These are phyloP conservation scores for Ascochyta fabae DNA, from an alignment of 2,329 filamentous ascomycete species.

Conservation along the genomic window DNA sequence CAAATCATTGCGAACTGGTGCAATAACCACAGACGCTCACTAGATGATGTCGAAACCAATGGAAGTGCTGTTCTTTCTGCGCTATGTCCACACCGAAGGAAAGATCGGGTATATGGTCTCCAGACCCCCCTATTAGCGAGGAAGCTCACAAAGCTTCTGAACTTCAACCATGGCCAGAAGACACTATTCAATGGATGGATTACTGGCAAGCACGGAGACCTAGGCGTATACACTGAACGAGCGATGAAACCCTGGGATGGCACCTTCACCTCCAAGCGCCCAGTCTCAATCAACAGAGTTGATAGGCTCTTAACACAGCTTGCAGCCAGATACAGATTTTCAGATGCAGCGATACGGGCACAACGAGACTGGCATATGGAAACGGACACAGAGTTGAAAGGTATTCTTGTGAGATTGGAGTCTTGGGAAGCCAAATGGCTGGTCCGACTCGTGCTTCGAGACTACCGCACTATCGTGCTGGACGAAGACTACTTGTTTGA, in stretches of 20 bases:
- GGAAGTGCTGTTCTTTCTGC: slow-evolving; percentile 73
- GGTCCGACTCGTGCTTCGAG: slow-evolving; percentile 79
- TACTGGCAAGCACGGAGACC: slow-evolving; percentile 65
- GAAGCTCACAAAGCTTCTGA: slow-evolving; percentile 71
- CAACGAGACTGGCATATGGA: slow-evolving; percentile 27
- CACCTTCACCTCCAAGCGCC: slow-evolving; percentile 38
- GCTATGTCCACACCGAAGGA: slow-evolving; percentile 75
- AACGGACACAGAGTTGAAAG: slow-evolving; percentile 35
- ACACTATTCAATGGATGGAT: slow-evolving; percentile 69
- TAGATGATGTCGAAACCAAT: slow-evolving; percentile 65
- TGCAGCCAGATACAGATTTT: slow-evolving; percentile 74
- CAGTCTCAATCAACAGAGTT: slow-evolving; percentile 72
- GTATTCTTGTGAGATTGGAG: slow-evolving; percentile 53
- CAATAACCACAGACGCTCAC: slow-evolving; percentile 61
- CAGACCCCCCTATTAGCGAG: slow-evolving; percentile 67
- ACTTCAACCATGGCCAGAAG: slow-evolving; percentile 67
- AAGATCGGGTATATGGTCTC: slow-evolving; percentile 78
- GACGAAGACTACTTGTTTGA: slow-evolving; percentile 63
- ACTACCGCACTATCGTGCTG: slow-evolving; percentile 71
- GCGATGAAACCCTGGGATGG: slow-evolving; percentile 66
- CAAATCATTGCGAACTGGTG: slow-evolving; percentile 73
- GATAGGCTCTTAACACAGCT: slow-evolving; percentile 70
- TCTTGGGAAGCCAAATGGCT: slow-evolving; percentile 87
- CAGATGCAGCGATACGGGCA: slow-evolving; percentile 60
- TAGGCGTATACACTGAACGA: slow-evolving; percentile 73